Evolutionary conservation across 2,329 filamentous ascomycete species (phyloP).

Genomic region (Pyrenophora graminea): DNA sequence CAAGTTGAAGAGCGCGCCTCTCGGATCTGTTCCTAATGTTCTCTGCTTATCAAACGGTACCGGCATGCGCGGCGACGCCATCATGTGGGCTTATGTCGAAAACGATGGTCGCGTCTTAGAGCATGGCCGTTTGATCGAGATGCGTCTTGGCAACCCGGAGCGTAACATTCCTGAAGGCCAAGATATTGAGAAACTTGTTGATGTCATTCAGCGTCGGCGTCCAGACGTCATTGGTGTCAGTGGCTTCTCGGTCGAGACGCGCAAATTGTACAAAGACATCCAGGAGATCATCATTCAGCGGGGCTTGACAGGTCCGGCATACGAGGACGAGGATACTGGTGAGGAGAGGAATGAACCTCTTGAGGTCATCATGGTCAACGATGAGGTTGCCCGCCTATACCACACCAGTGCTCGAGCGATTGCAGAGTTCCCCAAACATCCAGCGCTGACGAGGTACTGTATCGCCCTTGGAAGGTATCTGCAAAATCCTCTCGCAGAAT

Average conservation of each 20-base stretch:
- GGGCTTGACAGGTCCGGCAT: constrained; percentile 77
- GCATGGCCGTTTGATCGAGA: constrained; percentile 82
- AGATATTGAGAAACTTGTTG: constrained; percentile 71
- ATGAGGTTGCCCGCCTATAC: constrained; percentile 95
- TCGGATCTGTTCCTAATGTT: constrained; percentile 86
- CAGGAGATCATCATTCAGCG: constrained; percentile 78
- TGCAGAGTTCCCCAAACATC: constrained; percentile 78
- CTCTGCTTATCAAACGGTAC: constrained; percentile 85
- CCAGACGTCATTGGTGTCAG: constrained; percentile 91
- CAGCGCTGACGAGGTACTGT: constrained; percentile 83
- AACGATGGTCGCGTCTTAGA: constrained; percentile 89
- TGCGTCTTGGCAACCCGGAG: constrained; percentile 69
- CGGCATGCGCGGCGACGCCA: constrained; percentile 76
- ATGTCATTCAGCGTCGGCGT: constrained; percentile 76
- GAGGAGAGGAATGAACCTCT: constrained; percentile 76
- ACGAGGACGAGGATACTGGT: constrained; percentile 73
- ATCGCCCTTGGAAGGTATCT: constrained; percentile 87
- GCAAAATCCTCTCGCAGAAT: constrained; percentile 95
- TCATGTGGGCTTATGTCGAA: constrained; percentile 90
- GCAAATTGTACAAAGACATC: constrained; percentile 80
- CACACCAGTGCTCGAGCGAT: constrained; percentile 83
- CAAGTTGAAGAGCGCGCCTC: constrained; percentile 88
- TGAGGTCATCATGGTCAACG: constrained; percentile 90
- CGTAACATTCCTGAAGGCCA: constrained; percentile 67
- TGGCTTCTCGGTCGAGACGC: constrained; percentile 84